Evolutionary conservation across 2,329 filamentous ascomycete genomes (phyloP), one percentile per base, ranked within the genome.

Genomic region (Dothistroma pini): DNA sequence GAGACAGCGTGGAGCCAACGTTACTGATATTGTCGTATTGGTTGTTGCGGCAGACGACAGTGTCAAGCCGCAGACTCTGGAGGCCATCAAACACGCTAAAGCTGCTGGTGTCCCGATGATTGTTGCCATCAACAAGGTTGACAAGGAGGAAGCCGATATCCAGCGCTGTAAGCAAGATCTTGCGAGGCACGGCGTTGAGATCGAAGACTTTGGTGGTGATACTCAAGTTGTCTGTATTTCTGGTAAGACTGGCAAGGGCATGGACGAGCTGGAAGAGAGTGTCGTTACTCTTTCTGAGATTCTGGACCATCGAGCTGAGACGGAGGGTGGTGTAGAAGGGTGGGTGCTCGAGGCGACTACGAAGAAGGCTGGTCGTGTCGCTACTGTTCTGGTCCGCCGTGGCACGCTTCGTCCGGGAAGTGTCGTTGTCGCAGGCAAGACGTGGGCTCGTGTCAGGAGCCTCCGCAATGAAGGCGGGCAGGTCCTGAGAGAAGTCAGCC

Each of bases 41-140:
- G 95, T 99, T 0, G 93, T 99, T 22, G 95, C 95, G 7, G 93
- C 93, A 9, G 95, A 99, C 73, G 96, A 99, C 74, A 95, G 92
- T 72, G 93, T 99, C 69, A 99, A 95, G 80, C 95, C 95, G 2
- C 95, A 99, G 73, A 99, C 96, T 0, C 81, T 97, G 1, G 95
- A 99, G 79, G 95, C 95, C 6, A 87, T 99, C 73, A 97, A 96
- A 75, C 95, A 99, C 74, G 93, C 95, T 8, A 89, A 88, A 59
- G 83, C 85, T 32, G 91, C 95, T 55, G 89, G 89, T 63, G 95
- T 97, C 0, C 93, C 95, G 5, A 93, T 99, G 54, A 96, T 99
- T 61, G 95, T 99, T 55, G 96, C 96, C 16, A 93, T 97, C 77
- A 99, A 95, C 80, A 99, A 99, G 77, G 85, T 96, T 56, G 95